Evolutionary conservation across 345 rosid species (phyloP).

Genomic region (Acer yangbiense): DNA sequence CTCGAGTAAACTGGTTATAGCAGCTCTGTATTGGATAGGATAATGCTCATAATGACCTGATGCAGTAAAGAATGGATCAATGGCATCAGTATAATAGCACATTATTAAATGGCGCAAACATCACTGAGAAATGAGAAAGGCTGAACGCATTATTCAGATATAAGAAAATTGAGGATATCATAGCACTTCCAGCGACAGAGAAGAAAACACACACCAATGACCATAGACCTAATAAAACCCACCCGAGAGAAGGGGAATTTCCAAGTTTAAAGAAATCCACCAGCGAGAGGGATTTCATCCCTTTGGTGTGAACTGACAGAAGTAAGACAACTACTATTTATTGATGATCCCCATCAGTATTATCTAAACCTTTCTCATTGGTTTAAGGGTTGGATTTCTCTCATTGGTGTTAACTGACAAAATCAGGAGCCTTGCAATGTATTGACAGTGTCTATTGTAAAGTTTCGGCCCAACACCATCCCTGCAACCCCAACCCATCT

Average conservation of each 20-base stretch:
- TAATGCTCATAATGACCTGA: conserved; percentile 74
- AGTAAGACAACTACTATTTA: neutral
- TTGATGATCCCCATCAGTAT: neutral
- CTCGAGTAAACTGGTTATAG: conserved; percentile 64
- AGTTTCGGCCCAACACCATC: neutral
- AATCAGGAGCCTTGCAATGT: neutral
- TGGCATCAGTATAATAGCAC: neutral
- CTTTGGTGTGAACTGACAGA: neutral
- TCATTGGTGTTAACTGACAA: neutral
- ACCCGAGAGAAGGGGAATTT: neutral
- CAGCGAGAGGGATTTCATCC: neutral
- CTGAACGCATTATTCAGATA: neutral
- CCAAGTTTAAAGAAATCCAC: neutral
- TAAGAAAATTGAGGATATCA: neutral
- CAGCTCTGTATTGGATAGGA: conserved; percentile 76
- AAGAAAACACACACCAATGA: neutral
- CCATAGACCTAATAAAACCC: conserved; percentile 4
- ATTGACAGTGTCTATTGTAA: neutral
- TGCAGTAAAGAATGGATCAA: conserved; percentile 16
- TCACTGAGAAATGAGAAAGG: neutral
- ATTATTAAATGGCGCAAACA: neutral
- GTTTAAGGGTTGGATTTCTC: neutral
- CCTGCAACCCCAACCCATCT: neutral
- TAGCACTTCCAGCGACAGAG: neutral
- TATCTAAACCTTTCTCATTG: neutral